These are phyloP conservation scores for Elongisporangium senticosum DNA, from an alignment of 352 stramenopile species.

Conservation along the genomic window DNA sequence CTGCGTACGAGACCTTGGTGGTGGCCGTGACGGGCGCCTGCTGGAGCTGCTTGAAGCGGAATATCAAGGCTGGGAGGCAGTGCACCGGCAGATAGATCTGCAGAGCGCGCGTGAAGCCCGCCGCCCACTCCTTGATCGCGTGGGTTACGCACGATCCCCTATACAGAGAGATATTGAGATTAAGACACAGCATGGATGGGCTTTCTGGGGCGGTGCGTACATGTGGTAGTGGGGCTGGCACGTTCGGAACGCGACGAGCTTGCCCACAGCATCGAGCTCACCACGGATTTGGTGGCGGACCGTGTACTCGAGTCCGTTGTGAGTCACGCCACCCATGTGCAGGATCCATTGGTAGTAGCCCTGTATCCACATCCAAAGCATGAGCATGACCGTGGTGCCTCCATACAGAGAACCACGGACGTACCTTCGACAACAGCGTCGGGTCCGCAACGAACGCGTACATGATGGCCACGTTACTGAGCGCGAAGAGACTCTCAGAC, in stretches of 20 bases:
- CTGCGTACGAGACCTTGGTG: constrained; percentile 49
- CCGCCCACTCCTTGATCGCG: constrained; percentile 67
- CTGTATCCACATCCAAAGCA: constrained; percentile 17
- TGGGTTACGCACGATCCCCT: constrained; percentile 83
- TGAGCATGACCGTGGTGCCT: background rate
- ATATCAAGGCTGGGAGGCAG: constrained; percentile 69
- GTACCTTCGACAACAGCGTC: constrained; percentile 64
- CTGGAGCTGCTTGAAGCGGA: constrained; percentile 61
- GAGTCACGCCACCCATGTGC: constrained; percentile 58
- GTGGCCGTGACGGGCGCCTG: constrained; percentile 37
- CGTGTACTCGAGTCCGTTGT: constrained; percentile 69
- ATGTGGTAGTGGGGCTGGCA: constrained; percentile 86
- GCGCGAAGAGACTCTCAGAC: constrained; percentile 64
- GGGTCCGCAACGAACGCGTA: constrained; percentile 73
- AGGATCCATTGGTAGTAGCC: constrained; percentile 85
- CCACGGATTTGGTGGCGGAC: constrained; percentile 52
- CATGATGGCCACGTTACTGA: constrained; percentile 78
- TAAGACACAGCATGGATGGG: background rate
- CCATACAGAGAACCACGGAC: background rate
- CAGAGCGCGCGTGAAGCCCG: constrained; percentile 57
- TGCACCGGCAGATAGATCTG: constrained; percentile 82
- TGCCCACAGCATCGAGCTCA: constrained; percentile 30
- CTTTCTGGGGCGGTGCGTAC: constrained; percentile 23
- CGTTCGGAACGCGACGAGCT: constrained; percentile 46
- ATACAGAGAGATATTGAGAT: background rate